Base-by-base conservation (phyloP, 768 basidiomycete species). In the Tylopilus sp. region DNA sequence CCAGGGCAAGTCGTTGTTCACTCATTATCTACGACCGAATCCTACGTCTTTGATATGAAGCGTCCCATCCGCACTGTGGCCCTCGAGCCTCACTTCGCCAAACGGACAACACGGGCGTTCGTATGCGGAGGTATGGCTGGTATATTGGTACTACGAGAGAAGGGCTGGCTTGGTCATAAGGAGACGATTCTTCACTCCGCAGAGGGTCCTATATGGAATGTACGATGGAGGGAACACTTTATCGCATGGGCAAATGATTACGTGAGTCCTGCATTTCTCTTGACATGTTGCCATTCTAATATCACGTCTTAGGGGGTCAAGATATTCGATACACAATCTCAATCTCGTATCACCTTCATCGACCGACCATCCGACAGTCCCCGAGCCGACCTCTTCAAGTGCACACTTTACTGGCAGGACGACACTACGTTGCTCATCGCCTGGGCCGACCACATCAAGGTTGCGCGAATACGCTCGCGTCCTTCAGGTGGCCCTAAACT, bases 231-330 rank as follows among this genome's bases (percentile, higher is more conserved):
- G 61, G 86, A 84, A 1, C 79, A 79, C 43, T 74, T 97, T 26
- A 92, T 98, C 57, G 94, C 93, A 0, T 99, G 97, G 97, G 92
- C 95, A 3, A 97, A 94, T 58, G 97, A 99, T 65, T 59, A 83
- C 39, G 92, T 93, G 56, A 63, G 84, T 68, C 28, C n/a, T 38
- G 26, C 46, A 22, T 23, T 31, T 17, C n/a, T 44, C 30, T 33
- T 25, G 6, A 48, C 36, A 22, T 38, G 17, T 30, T 36, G 13
- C 11, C 17, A 13, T 38, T 51, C 4, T 15, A 36, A 12, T 38
- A 13, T 44, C 38, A 30, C 48, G 21, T n/a, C 12, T 42, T 59
- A 93, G 90, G 95, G 95, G 13, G 88, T 98, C 48, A 95, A 93
- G 65, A 86, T 99, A 42, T 95, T 95, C 65, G 95, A 98, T 66